Conservation (phyloP, 2,329 filamentous ascomycete species). For the Bipolaris sorokiniana region DNA sequence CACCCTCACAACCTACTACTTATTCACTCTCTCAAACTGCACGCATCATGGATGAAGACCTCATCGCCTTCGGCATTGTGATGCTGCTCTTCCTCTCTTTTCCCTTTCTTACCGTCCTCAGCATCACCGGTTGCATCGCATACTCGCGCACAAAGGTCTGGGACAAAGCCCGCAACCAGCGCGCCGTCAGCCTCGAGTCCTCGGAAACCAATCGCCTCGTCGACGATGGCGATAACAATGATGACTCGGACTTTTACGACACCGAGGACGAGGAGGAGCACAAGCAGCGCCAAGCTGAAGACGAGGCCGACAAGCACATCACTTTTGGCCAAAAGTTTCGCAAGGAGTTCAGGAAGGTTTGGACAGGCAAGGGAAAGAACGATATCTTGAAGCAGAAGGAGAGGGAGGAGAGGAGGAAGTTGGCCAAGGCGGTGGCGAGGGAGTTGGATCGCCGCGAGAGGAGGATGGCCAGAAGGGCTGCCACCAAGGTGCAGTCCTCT, state of each 20-base stretch:
- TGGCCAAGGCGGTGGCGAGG: constrained; percentile 41
- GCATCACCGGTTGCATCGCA: constrained; percentile 33
- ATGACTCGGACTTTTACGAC: constrained; percentile 37
- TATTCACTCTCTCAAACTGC: background rate
- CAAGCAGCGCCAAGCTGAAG: constrained; percentile 39
- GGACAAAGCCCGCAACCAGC: constrained; percentile 38
- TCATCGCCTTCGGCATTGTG: constrained; percentile 32
- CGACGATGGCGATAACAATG: constrained; percentile 2
- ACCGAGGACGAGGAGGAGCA: constrained; percentile 41
- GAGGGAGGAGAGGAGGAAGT: constrained; percentile 40
- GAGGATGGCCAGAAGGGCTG: constrained; percentile 31
- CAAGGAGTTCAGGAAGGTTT: constrained; percentile 40
- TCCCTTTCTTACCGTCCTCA: constrained; percentile 30
- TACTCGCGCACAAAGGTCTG: constrained; percentile 42
- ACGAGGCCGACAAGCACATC: constrained; percentile 33
- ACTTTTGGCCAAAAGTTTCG: constrained; percentile 41
- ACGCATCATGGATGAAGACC: constrained; percentile 37
- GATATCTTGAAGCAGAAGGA: constrained; percentile 38
- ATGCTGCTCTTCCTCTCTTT: constrained; percentile 35
- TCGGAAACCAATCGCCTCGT: constrained; percentile 27
- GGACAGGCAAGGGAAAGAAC: constrained; percentile 36
- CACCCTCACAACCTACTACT: background rate
- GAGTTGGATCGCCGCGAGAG: constrained; percentile 38
- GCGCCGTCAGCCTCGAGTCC: constrained; percentile 30
- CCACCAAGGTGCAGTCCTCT: constrained; percentile 20